phyloP scores from a whole-genome alignment of 2,329 filamentous ascomycete genomes.

The Colletotrichum ledebouriae region DNA sequence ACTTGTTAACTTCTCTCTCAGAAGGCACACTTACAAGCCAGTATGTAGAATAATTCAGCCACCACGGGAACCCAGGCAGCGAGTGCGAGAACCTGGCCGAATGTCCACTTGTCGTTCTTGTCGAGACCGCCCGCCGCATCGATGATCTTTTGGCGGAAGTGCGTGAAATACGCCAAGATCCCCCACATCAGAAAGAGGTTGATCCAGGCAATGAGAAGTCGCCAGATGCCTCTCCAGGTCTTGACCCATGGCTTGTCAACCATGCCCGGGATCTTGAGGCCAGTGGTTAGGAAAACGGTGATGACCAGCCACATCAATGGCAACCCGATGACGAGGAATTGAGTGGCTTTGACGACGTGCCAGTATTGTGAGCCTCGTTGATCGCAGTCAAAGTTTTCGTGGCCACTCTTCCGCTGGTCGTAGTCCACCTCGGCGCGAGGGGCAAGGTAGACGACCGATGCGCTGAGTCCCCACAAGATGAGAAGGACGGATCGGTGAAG shows the following conservation, averaged over 20 bases:
- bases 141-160: conserved; percentile 44
- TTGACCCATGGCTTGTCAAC: conserved; percentile 32
- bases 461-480: conserved; percentile 33
- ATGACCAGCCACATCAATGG: conserved; percentile 29
- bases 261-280: conserved; percentile 31
- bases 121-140: conserved; percentile 40
- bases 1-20: background rate
- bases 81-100: conserved; percentile 50
- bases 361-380: conserved; percentile 40
- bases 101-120: conserved; percentile 48
- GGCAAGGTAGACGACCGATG: conserved; percentile 32
- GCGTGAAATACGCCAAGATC: conserved; percentile 47
- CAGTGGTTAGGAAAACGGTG: conserved; percentile 29
- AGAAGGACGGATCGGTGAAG: conserved; percentile 33
- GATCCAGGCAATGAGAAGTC: conserved; percentile 33
- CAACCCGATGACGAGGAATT: conserved; percentile 32
- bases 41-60: conserved; percentile 47
- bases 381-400: conserved; percentile 35
- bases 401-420: conserved; percentile 28
- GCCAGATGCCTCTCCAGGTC: conserved; percentile 23
- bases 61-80: conserved; percentile 49
- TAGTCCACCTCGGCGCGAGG: conserved; percentile 35
- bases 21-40: conserved; percentile 46
- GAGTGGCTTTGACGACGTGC: conserved; percentile 36
- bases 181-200: conserved; percentile 48